Evolutionary conservation across 2,329 filamentous ascomycete genomes (phyloP), one percentile per base, ranked within the genome.

Genomic region (Botrytis cinerea): DNA sequence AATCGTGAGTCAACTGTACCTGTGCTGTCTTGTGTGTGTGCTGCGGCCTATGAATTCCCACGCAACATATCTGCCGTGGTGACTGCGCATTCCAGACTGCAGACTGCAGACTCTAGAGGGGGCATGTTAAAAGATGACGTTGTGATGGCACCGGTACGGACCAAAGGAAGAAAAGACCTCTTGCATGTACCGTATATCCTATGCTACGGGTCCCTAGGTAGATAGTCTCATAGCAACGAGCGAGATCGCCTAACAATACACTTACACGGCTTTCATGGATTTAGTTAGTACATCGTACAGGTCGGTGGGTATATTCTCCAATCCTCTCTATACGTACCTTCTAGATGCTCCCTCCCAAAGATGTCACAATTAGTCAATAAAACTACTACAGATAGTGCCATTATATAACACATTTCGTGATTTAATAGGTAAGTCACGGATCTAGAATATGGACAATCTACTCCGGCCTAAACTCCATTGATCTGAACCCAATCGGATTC

Each of bases 61-160:
- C 22, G 48, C 28, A 25, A 48, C 62, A 64, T 64, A 35, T 64
- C 43, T 46, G 62, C 32, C n/a, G 43, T 64, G 62, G 48, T 35
- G 43, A 64, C 28, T 64, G 40, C n/a, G 25, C 61, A 63, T 22
- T 63, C 40, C 38, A 63, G 61, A 18, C 43, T 45, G 14, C 43
- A 45, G 48, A 54, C 25, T 54, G 2, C 51, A 28, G 51, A 54
- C 51, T 54, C 1, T 14, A 28, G n/a, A 57, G 48, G 43, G n/a
- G 38, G 25, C 16, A n/a, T 40, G 38, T 40, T 25, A 43, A 28
- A n/a, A 43, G 60, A 40, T 62, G 38, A 62, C 14, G 22, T 22
- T 38, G 22, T 43, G 4, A 43, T 43, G 25, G 25, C 60, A 62
- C 32, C 3, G 35, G 59, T 22, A 61, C 59, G 32, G 59, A 9